Conservation (phyloP, 306 rosid genomes). For the Vigna mungo region DNA sequence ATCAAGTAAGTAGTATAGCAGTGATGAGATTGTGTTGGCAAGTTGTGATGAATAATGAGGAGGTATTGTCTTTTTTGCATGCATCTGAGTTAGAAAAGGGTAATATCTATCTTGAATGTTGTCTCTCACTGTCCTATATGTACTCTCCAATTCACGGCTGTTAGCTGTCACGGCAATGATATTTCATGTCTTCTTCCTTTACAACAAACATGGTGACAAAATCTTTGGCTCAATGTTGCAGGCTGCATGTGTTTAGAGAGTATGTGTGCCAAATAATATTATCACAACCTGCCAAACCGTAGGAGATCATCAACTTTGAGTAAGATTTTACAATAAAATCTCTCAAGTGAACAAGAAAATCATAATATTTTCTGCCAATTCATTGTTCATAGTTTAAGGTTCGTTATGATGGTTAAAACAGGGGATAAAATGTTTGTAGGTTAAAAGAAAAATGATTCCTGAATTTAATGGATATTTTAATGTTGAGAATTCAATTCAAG, state of each 20-base stretch:
- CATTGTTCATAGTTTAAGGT: not conserved
- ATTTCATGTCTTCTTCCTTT: constrained; percentile 36
- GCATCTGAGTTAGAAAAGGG: not conserved
- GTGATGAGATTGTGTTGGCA: constrained; percentile 50
- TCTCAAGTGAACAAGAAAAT: not conserved
- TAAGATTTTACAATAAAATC: not conserved
- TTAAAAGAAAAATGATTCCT: no score
- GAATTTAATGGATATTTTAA: no score
- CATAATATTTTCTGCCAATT: not conserved
- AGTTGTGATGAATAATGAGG: constrained; percentile 64
- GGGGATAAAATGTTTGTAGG: not conserved
- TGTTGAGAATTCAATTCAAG: no score
- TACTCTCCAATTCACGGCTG: not conserved
- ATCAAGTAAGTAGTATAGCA: no score
- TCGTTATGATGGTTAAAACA: not conserved
- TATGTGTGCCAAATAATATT: not conserved
- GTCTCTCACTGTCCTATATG: constrained; percentile 5
- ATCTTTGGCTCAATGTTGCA: constrained; percentile 11
- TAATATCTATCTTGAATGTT: not conserved
- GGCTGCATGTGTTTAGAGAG: constrained; percentile 29
- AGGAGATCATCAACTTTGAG: not conserved
- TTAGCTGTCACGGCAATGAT: constrained; percentile 39
- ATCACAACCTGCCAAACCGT: constrained; percentile 6
- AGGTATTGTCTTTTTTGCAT: not conserved
- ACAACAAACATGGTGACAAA: constrained; percentile 35